Evolutionary conservation across 805 yeast genomes (phyloP).

Genomic region (Limtongia smithiae): DNA sequence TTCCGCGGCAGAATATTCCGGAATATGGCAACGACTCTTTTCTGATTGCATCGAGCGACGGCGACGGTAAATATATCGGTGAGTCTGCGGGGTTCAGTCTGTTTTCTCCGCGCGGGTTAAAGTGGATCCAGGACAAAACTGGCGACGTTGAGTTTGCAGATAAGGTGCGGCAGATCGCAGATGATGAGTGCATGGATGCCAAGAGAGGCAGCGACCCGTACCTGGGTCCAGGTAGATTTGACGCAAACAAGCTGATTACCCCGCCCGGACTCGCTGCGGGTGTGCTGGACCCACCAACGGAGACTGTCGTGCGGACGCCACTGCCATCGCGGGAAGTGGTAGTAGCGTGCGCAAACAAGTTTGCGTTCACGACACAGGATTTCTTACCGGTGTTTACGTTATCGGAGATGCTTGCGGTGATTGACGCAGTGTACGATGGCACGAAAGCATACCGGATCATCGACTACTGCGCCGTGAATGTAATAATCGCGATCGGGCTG

Average conservation of each 20-base stretch:
- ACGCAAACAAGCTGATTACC: neutral
- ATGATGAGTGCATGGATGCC: neutral
- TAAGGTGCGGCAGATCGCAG: neutral
- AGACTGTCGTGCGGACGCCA: neutral
- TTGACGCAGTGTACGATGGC: constrained; percentile 12
- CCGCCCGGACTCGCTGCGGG: neutral
- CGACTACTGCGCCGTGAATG: constrained; percentile 19
- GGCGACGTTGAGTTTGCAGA: constrained; percentile 16
- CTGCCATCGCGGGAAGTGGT: constrained; percentile 6
- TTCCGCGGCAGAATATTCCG: neutral
- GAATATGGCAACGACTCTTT: neutral
- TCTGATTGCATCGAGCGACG: neutral
- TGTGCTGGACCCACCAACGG: neutral
- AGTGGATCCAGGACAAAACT: constrained; percentile 28
- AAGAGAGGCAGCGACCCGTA: neutral
- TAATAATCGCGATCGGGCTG: constrained; percentile 19
- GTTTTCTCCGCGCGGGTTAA: constrained; percentile 27
- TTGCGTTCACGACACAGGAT: neutral
- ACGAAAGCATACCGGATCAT: constrained; percentile 3
- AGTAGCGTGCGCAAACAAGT: neutral
- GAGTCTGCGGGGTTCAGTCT: constrained; percentile 23
- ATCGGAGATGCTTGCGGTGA: constrained; percentile 11
- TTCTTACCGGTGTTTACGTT: constrained; percentile 13
- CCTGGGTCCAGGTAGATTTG: neutral
- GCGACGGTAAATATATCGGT: constrained; percentile 20